Percentiles rank a stretch among this genome's conserved stretches.
Conservation (phyloP, 2,329 filamentous ascomycete species). For the Aspergillus pseudoterreus region DNA sequence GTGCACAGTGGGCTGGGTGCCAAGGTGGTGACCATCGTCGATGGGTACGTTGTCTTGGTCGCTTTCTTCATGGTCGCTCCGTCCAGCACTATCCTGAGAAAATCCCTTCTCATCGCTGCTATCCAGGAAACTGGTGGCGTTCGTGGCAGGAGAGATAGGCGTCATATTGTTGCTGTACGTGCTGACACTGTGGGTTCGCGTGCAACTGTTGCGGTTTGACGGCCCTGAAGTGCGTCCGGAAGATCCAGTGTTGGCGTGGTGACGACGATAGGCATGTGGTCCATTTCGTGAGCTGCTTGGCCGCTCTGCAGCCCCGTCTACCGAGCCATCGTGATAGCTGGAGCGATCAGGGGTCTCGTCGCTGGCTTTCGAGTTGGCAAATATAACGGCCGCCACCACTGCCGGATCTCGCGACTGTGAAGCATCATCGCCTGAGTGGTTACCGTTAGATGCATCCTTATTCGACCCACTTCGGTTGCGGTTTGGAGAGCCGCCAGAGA, state of each 20-base stretch:
- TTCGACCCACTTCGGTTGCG: slow-evolving; percentile 11
- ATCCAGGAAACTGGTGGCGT: slow-evolving; percentile 42
- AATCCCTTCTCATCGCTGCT: slow-evolving; percentile 37
- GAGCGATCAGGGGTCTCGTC: slow-evolving; percentile 12
- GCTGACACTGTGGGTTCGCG: slow-evolving; percentile 39
- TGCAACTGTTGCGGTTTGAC: slow-evolving; percentile 34
- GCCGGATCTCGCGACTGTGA: slow-evolving; percentile 22
- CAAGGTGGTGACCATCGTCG: slow-evolving; percentile 17
- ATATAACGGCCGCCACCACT: slow-evolving; percentile 26
- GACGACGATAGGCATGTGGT: slow-evolving; percentile 17
- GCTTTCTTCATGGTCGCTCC: slow-evolving; percentile 28
- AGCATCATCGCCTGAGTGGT: slow-evolving; percentile 10
- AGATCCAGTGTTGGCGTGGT: slow-evolving; percentile 32
- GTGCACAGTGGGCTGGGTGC: slow-evolving; percentile 23
- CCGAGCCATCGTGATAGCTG: slow-evolving; percentile 7
- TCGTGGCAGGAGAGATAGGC: slow-evolving; percentile 41
- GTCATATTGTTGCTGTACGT: slow-evolving; percentile 42
- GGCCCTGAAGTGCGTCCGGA: slow-evolving; percentile 32
- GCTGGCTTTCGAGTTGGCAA: slow-evolving; percentile 18
- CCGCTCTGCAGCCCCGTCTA: slow-evolving; percentile 20
- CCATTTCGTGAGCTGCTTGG: slow-evolving; percentile 29
- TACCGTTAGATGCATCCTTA: slow-evolving; percentile 8
- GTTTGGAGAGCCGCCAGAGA: slow-evolving; percentile 15
- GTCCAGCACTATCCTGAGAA: slow-evolving; percentile 24
- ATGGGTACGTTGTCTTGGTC: slow-evolving; percentile 22